Conservation (phyloP, 495 filamentous ascomycete genomes). For the Choiromyces venosus region DNA sequence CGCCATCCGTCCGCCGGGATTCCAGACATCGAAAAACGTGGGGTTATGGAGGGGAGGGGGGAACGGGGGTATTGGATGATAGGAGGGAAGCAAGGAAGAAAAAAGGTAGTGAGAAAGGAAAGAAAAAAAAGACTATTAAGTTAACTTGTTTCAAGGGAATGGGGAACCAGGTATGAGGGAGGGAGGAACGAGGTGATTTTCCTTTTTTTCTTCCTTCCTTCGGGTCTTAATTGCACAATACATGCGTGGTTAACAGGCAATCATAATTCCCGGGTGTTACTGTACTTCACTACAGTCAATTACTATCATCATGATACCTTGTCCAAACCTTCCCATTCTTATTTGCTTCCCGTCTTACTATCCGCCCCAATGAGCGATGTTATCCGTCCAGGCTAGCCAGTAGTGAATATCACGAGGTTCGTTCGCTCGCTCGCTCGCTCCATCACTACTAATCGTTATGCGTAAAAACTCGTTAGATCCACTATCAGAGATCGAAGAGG, state of each 20-base stretch:
- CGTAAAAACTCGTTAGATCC: too few relatives aligned
- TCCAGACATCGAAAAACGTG: not conserved
- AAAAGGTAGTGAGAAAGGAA: too few relatives aligned
- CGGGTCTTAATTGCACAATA: not conserved
- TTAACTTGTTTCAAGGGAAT: not conserved
- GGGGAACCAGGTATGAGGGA: not conserved
- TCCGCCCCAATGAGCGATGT: not conserved
- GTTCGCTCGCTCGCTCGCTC: not conserved
- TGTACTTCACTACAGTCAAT: not conserved
- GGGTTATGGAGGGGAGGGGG: not conserved
- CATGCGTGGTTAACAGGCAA: not conserved
- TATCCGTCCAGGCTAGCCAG: too few relatives aligned
- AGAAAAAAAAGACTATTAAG: not conserved
- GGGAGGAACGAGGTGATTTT: not conserved
- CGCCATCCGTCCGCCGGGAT: not conserved
- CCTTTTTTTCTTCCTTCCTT: too few relatives aligned
- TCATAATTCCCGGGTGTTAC: not conserved
- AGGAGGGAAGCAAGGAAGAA: not conserved
- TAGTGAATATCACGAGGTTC: not conserved
- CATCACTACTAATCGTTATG: too few relatives aligned
- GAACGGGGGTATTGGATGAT: not conserved
- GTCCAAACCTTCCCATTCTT: not conserved
- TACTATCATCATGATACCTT: not conserved
- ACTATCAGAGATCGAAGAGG: too few relatives aligned
- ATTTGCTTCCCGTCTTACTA: not conserved